Base-by-base conservation (phyloP, 2,329 filamentous ascomycete species). In the Pleochaeta shiraiana region DNA sequence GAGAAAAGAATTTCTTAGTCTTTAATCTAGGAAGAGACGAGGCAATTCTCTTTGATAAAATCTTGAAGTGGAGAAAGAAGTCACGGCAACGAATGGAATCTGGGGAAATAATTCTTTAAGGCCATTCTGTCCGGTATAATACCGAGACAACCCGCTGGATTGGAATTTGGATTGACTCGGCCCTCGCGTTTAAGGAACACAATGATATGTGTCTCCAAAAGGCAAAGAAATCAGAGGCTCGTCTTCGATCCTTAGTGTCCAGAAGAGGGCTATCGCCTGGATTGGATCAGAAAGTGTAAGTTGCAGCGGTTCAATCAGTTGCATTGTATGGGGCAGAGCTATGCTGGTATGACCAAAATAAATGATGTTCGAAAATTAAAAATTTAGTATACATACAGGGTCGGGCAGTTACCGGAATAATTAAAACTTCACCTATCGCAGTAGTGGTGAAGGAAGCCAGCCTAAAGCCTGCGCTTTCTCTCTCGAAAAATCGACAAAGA, bases 171-270 rank as follows among this genome's bases (percentile, higher is more conserved):
- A 14, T 60, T 14, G 57, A 60, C 30, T 60, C 28, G 14, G 12
- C 9, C 2, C 30, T 60, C 1, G 37, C 6, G 14, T 60, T 60
- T 21, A n/a, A 30, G 12, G 57, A 33, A 26, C 6, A 60, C 7
- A 60, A 60, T 34, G 33, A 60, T 60, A n/a, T 12, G 19, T 60
- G 37, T n/a, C 16, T 60, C 6, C 28, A 60, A 60, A 60, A 53
- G 6, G 57, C 57, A 60, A 30, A n/a, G 16, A 60, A 37, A 21
- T 28, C 57, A 34, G 30, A 62, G 30, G 34, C 34, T 26, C 26
- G 11, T 14, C 9, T 28, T 9, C 28, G 4, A 6, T 57, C 21
- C 5, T 26, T 57, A 57, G 21, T 57, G 12, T n/a, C 19, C 16
- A 7, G 19, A n/a, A 47, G 19, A 19, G 43, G 43, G 19, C 43